Conservation (phyloP, 2,329 filamentous ascomycete species). For the Venturia effusa region DNA sequence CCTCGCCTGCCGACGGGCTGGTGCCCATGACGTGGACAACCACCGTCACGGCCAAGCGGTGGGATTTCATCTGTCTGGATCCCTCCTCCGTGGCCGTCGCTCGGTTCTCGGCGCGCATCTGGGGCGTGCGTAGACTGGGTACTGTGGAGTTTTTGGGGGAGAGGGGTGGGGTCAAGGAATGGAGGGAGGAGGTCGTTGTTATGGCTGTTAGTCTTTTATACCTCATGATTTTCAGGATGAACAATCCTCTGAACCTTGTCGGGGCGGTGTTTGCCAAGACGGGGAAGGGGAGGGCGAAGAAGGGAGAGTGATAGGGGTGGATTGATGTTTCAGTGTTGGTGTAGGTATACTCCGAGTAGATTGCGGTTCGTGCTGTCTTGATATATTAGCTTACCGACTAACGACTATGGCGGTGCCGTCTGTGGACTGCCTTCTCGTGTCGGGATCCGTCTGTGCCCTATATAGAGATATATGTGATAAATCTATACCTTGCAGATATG, state of each 20-base stretch:
- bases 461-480: too few species aligned
- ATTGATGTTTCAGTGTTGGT: too few species aligned
- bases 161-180: neutral
- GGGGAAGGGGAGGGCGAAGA: conserved; percentile 9
- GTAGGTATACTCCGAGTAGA: too few species aligned
- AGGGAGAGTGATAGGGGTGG: too few species aligned
- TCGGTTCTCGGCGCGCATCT: neutral
- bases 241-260: conserved; percentile 18
- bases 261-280: conserved; percentile 18
- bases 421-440: too few species aligned
- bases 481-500: too few species aligned
- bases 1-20: neutral
- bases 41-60: neutral
- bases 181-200: neutral
- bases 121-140: neutral
- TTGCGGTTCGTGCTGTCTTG: too few species aligned
- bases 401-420: too few species aligned
- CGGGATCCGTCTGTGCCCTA: too few species aligned
- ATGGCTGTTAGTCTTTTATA: neutral
- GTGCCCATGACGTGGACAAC: neutral
- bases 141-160: neutral
- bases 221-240: conserved; percentile 18
- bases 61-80: neutral
- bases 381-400: too few species aligned
- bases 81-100: neutral